Base-by-base conservation (phyloP, 257 asterid genomes). In the Jacaranda mimosifolia region DNA sequence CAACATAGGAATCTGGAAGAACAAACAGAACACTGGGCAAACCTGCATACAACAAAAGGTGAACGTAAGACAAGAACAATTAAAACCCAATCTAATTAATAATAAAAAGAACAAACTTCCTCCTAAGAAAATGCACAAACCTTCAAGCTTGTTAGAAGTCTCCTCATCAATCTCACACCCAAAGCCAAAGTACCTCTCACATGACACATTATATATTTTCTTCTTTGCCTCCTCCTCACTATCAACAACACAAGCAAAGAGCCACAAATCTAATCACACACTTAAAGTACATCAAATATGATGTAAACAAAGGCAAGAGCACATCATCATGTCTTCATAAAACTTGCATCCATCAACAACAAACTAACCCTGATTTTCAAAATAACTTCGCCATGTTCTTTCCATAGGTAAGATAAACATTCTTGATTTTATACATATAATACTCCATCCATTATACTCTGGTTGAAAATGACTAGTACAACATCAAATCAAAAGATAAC, bases 161-260 rank as follows among this genome's bases (percentile, higher is more conserved):
- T 93, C 98, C 85, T 96, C 99, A n/a, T 96, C 98, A 81, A 96
- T 85, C 87, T 91, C 98, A 70, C 99, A 93, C 42, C 99, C 98
- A 75, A 96, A 93, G 6, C 99, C 99, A 21, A 93, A 90, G 83
- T 96, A 93, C 81, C 97, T 86, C 81, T 90, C 94, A 65, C 99
- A 96, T 0, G 99, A 93, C 39, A 93, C 95, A 70, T 93, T 96
- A 74, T 96, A 96, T 78, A 96, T 96, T 85, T 85, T 96, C 89
- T 85, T 89, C 84, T 85, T 96, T 0, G 99, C 99, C 84, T 90
- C 98, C 87, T 96, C 99, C 83, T 88, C 97, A 73, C 99, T 83
- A 42, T 52, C 40, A 68, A 58, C 74, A 53, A 67, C 52, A 79
- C 65, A 57, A 62, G 26, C 40, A 75, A 49, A 62, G 26, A 66